A percentile compares a stretch with the other conserved stretches of the same genome.
Conservation (phyloP, 2,329 filamentous ascomycete species). For the Metarhizium rileyi region DNA sequence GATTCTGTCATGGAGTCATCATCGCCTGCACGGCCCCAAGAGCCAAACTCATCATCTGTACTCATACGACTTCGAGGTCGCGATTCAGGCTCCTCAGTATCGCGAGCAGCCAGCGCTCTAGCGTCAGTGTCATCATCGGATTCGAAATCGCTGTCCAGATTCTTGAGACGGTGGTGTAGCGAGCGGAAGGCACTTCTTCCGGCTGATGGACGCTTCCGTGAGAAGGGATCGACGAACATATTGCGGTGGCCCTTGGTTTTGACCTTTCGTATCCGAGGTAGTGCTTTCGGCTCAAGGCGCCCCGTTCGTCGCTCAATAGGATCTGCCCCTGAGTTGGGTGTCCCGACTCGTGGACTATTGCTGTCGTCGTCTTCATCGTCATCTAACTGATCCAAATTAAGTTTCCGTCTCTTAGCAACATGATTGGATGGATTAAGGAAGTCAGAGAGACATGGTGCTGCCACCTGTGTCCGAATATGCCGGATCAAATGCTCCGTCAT, state of each 20-base stretch:
- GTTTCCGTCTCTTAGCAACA: slow-evolving; percentile 63
- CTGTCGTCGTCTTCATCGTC: slow-evolving; percentile 47
- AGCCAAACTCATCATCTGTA: slow-evolving; percentile 44
- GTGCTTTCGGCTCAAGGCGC: slow-evolving; percentile 45
- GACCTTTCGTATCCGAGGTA: slow-evolving; percentile 67
- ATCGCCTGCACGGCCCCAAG: slow-evolving; percentile 38
- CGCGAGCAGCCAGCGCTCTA: slow-evolving; percentile 47
- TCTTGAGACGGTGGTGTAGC: slow-evolving; percentile 64
- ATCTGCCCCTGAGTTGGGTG: slow-evolving; percentile 54
- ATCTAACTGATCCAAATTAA: slow-evolving; percentile 65
- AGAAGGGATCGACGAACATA: slow-evolving; percentile 60
- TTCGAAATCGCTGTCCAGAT: slow-evolving; percentile 61
- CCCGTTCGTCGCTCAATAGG: slow-evolving; percentile 51
- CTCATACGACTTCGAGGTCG: slow-evolving; percentile 67
- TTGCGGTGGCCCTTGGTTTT: slow-evolving; percentile 48
- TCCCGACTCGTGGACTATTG: slow-evolving; percentile 51
- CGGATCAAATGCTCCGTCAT: slow-evolving; percentile 78
- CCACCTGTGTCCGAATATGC: slow-evolving; percentile 81
- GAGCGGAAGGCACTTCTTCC: slow-evolving; percentile 59
- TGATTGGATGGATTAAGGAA: slow-evolving; percentile 79
- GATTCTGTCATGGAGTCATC: slow-evolving; percentile 64
- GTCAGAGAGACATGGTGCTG: slow-evolving; percentile 68
- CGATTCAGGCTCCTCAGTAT: slow-evolving; percentile 81
- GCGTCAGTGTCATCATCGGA: slow-evolving; percentile 72
- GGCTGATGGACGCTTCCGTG: slow-evolving; percentile 49